A percentile compares a stretch with the other conserved stretches of the same genome.
phyloP scores from a whole-genome alignment of 1,284 basidiomycete species.

The Rhodotorula sp. region DNA sequence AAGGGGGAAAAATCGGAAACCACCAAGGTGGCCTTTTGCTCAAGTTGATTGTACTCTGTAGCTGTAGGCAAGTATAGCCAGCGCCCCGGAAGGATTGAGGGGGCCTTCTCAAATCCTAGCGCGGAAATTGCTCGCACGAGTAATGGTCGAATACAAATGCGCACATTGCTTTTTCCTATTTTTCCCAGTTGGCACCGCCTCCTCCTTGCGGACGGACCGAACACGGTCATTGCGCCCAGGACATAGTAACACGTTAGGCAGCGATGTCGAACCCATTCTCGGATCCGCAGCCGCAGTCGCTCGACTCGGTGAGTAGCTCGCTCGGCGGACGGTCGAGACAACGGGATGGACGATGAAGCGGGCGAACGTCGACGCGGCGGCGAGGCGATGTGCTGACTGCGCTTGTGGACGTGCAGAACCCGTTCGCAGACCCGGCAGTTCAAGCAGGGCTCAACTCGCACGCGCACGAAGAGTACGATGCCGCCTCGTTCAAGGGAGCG shows the following conservation, averaged over 20 bases:
- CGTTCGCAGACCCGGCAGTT: constrained; percentile 45
- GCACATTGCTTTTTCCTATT: too few species aligned
- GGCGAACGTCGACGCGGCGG: background rate
- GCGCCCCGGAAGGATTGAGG: too few species aligned
- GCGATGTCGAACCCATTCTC: constrained; percentile 68
- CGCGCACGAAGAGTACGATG: constrained; percentile 15
- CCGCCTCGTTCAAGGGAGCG: background rate
- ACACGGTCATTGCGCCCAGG: too few species aligned
- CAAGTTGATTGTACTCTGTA: too few species aligned
- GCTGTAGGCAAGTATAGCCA: too few species aligned
- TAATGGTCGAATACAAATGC: too few species aligned
- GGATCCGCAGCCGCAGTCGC: constrained; percentile 57
- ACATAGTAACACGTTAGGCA: too few species aligned
- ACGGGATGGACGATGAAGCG: background rate
- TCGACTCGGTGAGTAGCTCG: background rate
- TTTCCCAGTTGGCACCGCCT: background rate
- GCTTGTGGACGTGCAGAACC: constrained; percentile 9
- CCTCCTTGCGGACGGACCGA: too few species aligned
- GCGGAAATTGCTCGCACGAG: too few species aligned
- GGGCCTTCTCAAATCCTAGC: too few species aligned
- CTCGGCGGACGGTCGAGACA: background rate
- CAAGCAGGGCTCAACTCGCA: constrained; percentile 22
- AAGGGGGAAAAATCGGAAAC: too few species aligned
- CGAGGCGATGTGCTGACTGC: background rate
- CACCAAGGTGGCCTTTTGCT: too few species aligned